Base-by-base conservation (phyloP, 495 filamentous ascomycete genomes). In the Opeltia flavorubescens region DNA sequence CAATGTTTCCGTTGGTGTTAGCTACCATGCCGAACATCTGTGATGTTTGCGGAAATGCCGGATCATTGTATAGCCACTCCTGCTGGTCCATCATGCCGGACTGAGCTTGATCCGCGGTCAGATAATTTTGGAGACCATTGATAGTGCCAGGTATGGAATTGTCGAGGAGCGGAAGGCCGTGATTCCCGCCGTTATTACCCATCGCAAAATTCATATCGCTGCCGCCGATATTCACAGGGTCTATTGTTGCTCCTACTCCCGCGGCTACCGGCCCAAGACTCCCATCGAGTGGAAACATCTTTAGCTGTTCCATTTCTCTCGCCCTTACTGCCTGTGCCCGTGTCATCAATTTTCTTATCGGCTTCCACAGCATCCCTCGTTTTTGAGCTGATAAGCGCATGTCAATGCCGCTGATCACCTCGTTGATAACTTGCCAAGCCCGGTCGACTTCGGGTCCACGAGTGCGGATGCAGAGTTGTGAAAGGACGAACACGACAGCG, bases 371-470 rank as follows among this genome's bases (percentile, higher is more conserved):
- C 35, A 63, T 64, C 40, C 60, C 47, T 29, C 62, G 66, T 41
- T 65, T 69, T 31, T 65, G 55, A n/a, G 59, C 51, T 17, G 61
- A 3, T 51, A 58, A 21, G 63, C 66, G 15, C 65, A 67, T 43
- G 71, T 60, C 66, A 67, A 51, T 47, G 15, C 53, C 47, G 12
- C 50, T 35, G 13, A 58, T 77, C 4, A 51, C 46, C 25, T 62
- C 71, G 28, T 74, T 69, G 8, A 78, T 62, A 5, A 67, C 66
- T 6, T 64, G 55, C 75, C 75, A 79, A 7, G 72, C 75, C 33
- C 68, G 61, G 43, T 79, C 74, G 21, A 73, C 62, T 5, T 67
- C 52, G 2, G 72, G 58, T 0, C 69, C 71, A 61, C 65, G 70
- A 0, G 69, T 64, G 6, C 72, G 66, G 24, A 64, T 63, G n/a